These are phyloP conservation scores for Boechera retrofracta DNA, from an alignment of 345 rosid species.

Conservation along the genomic window DNA sequence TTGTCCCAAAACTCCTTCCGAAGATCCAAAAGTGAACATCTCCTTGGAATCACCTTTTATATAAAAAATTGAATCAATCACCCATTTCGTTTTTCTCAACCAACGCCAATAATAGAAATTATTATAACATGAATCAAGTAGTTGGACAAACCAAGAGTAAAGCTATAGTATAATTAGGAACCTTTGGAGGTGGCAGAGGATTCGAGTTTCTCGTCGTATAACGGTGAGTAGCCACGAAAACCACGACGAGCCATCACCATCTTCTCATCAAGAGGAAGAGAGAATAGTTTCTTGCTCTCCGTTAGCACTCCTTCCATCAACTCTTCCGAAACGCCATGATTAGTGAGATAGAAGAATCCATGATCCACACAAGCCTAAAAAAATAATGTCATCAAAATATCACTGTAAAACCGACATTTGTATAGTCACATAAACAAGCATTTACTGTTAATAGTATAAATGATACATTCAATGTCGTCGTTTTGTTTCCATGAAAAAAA, in stretches of 20 bases:
- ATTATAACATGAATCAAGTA: not conserved
- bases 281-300: slow-evolving; percentile 71
- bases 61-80: not conserved
- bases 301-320: slow-evolving; percentile 50
- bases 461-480: not conserved
- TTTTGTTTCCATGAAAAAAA: not conserved
- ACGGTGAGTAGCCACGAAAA: slow-evolving; percentile 67
- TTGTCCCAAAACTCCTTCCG: slow-evolving; percentile 41
- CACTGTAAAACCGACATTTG: not conserved
- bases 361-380: slow-evolving; percentile 71
- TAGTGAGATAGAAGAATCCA: slow-evolving; percentile 87
- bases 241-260: slow-evolving; percentile 52
- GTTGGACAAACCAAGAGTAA: not conserved
- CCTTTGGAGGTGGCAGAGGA: slow-evolving; percentile 1
- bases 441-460: not conserved
- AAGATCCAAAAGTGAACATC: slow-evolving; percentile 72
- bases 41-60: slow-evolving; percentile 76
- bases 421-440: not conserved
- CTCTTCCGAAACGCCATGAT: slow-evolving; percentile 76
- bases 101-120: not conserved
- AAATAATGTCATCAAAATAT: not conserved
- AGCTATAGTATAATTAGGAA: not conserved
- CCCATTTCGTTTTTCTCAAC: not conserved
- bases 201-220: slow-evolving; percentile 59
- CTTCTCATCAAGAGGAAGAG: slow-evolving; percentile 69